Evolutionary conservation across 495 filamentous ascomycete genomes (phyloP).

Genomic region (Penicillium subrubescens): DNA sequence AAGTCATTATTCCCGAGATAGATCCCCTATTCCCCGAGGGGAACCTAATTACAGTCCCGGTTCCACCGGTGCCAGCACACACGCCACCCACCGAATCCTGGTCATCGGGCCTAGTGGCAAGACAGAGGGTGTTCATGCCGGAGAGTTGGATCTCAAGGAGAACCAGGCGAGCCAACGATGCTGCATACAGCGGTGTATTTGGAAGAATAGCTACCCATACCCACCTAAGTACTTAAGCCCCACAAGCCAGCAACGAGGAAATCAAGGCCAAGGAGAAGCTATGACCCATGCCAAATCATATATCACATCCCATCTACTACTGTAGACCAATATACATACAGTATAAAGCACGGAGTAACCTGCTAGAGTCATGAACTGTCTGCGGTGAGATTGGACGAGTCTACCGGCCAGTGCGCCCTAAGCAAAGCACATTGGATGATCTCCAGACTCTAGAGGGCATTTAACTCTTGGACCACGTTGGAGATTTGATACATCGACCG

Average conservation of each 20-base stretch:
- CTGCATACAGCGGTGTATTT: not conserved
- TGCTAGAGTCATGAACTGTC: conserved; percentile 7
- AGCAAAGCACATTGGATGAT: conserved; percentile 14
- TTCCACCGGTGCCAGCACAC: conserved; percentile 2
- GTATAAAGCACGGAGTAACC: not conserved
- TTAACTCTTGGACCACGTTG: not conserved
- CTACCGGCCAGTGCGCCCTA: conserved; percentile 11
- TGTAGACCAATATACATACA: not conserved
- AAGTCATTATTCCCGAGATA: not conserved
- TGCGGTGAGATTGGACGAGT: conserved; percentile 15
- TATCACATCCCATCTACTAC: not conserved
- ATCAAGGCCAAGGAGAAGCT: not conserved
- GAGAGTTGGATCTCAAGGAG: not conserved
- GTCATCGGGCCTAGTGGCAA: conserved; percentile 4
- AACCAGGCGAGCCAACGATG: too few relatives aligned
- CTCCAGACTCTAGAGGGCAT: not conserved
- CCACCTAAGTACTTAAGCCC: not conserved
- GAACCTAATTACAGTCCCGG: not conserved
- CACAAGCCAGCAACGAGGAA: not conserved
- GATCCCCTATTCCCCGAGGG: not conserved
- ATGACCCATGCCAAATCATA: conserved; percentile 1
- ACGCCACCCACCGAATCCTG: conserved; percentile 4
- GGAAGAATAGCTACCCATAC: not conserved
- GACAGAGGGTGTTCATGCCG: not conserved
- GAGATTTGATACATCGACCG: not conserved